Conservation (phyloP, 306 rosid species). For the Lablab purpureus region DNA sequence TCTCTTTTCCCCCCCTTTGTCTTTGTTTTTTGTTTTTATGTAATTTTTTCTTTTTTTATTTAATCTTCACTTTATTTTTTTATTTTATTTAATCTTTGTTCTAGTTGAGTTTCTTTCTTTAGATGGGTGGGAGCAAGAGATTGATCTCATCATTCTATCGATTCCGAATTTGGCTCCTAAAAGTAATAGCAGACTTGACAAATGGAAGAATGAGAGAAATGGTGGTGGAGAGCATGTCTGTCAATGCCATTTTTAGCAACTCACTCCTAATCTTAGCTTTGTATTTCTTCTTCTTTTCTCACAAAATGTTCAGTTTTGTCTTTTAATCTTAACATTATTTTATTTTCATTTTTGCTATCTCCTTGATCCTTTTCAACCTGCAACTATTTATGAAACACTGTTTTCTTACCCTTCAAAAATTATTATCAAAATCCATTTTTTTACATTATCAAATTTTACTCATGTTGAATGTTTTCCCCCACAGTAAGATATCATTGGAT, state of each 20-base stretch:
- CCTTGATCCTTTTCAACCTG: not conserved
- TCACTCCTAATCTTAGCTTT: conserved; percentile 49
- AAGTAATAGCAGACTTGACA: conserved; percentile 68
- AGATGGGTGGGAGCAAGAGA: conserved; percentile 56
- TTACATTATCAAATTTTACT: not conserved
- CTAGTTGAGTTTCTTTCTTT: conserved; percentile 49
- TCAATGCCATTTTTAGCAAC: conserved; percentile 62
- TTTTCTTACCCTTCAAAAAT: not conserved
- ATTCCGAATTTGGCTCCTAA: conserved; percentile 83
- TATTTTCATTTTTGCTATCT: not conserved
- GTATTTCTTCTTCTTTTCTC: not conserved
- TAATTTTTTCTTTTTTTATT: not conserved
- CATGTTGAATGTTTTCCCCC: not conserved
- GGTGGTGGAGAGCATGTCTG: conserved; percentile 43
- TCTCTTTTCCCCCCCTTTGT: conserved; percentile 33
- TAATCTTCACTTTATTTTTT: conserved; percentile 12
- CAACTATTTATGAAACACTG: not conserved
- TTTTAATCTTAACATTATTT: not conserved
- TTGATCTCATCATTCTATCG: conserved; percentile 57
- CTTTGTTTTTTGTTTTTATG: not conserved
- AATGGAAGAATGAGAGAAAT: conserved; percentile 62
- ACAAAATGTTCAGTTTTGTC: conserved; percentile 8
- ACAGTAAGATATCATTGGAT: too few species aligned
- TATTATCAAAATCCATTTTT: not conserved
- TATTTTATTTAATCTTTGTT: conserved; percentile 6